phyloP scores from a whole-genome alignment of 2,329 filamentous ascomycete genomes.

The Mollisiaceae sp. region DNA sequence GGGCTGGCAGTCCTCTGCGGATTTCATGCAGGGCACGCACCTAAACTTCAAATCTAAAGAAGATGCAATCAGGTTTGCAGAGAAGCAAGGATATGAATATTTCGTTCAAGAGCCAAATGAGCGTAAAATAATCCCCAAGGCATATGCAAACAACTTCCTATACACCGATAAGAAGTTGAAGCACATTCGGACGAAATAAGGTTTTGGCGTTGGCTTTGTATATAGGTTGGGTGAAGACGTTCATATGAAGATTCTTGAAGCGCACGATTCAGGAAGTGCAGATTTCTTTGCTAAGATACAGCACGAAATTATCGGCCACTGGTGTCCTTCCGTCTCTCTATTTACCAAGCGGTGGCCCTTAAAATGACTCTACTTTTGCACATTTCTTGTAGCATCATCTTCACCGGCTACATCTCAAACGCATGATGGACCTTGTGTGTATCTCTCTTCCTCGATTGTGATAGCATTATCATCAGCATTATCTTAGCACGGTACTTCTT shows the following conservation, averaged over 20 bases:
- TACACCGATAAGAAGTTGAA: conserved; percentile 88
- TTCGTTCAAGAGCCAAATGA: conserved; percentile 97
- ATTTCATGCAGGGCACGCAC: conserved; percentile 93
- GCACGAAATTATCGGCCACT: not conserved
- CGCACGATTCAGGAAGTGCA: not conserved
- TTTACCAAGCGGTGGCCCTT: not conserved
- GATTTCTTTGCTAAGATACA: not conserved
- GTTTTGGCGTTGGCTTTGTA: conserved; percentile 29
- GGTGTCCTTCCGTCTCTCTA: not conserved
- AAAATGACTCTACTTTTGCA: not conserved
- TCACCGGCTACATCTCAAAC: not conserved
- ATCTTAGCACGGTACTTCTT: not conserved
- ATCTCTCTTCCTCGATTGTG: not conserved
- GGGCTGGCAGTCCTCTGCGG: conserved; percentile 96
- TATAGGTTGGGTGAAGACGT: conserved; percentile 23
- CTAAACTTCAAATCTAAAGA: conserved; percentile 92
- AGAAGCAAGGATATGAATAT: conserved; percentile 99
- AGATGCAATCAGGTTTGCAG: conserved; percentile 91
- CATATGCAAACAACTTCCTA: conserved; percentile 95
- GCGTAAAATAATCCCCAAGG: conserved; percentile 85
- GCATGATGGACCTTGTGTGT: not conserved
- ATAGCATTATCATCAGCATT: not conserved
- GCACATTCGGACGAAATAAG: conserved; percentile 79
- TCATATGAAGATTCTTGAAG: conserved; percentile 2
- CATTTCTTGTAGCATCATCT: not conserved